A percentile compares a stretch with the other conserved stretches of the same genome.
Conservation (phyloP, 1,139 yeast species). For the Blastobotrys raffinosifermentans region DNA sequence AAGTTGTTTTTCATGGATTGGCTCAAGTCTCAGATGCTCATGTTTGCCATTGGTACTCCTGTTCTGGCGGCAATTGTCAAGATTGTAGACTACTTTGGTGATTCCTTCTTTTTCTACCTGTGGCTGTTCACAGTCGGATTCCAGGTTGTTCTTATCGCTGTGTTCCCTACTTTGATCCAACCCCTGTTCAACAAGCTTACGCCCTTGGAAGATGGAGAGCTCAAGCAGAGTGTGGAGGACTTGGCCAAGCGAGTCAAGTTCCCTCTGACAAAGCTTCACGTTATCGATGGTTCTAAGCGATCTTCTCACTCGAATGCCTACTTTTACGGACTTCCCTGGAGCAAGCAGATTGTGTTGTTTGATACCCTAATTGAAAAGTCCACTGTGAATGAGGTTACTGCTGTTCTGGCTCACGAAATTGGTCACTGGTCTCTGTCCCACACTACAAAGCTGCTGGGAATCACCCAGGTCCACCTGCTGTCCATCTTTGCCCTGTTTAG, state of each 20-base stretch:
- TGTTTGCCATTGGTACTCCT: conserved; percentile 62
- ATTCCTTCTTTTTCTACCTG: conserved; percentile 70
- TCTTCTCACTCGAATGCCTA: conserved; percentile 96
- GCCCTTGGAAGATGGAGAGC: conserved; percentile 85
- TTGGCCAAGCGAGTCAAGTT: conserved; percentile 71
- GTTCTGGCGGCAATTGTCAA: conserved; percentile 68
- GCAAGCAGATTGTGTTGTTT: conserved; percentile 86
- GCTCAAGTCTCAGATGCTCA: conserved; percentile 52
- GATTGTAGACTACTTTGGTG: conserved; percentile 75
- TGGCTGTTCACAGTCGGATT: conserved; percentile 65
- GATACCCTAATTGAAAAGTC: conserved; percentile 86
- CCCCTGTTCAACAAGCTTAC: conserved; percentile 89
- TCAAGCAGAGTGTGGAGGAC: conserved; percentile 72
- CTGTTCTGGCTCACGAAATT: conserved; percentile 93
- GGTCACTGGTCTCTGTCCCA: conserved; percentile 96
- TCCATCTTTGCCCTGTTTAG: conserved; percentile 66
- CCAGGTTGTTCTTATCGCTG: conserved; percentile 63
- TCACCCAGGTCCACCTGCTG: conserved; percentile 60
- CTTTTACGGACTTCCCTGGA: conserved; percentile 94
- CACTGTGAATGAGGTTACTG: conserved; percentile 74
- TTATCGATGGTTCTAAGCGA: conserved; percentile 92
- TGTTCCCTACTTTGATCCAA: conserved; percentile 77
- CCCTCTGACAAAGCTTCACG: conserved; percentile 80
- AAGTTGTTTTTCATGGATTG: conserved; percentile 67
- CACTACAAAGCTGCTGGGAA: conserved; percentile 61